Percentiles rank a stretch among this genome's conserved stretches.
Evolutionary conservation across 495 filamentous ascomycete species (phyloP).

Genomic region (Haplographium delicatum): DNA sequence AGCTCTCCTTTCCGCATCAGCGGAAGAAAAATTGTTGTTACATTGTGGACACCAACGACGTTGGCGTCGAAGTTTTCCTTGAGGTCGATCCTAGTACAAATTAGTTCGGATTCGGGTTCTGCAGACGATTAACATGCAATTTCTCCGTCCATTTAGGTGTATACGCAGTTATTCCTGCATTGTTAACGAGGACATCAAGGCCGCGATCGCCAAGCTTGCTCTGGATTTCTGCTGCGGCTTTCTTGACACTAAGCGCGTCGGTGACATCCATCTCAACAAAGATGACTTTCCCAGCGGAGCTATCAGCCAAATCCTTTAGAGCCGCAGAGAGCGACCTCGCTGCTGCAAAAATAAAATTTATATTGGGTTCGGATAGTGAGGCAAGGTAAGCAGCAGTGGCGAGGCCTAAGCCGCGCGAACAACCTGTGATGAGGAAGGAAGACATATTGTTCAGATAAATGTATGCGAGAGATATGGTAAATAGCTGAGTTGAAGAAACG

Average conservation of each 20-base stretch:
- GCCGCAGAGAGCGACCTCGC: slow-evolving; percentile 28
- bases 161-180: slow-evolving; percentile 30
- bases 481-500: too few relatives aligned
- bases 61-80: slow-evolving; percentile 38
- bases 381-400: slow-evolving; percentile 31
- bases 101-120: too few relatives aligned
- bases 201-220: slow-evolving; percentile 26
- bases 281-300: slow-evolving; percentile 26
- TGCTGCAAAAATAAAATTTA: slow-evolving; percentile 34
- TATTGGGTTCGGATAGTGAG: slow-evolving; percentile 27
- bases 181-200: slow-evolving; percentile 39
- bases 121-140: too few relatives aligned
- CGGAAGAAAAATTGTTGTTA: slow-evolving; percentile 40
- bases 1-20: slow-evolving; percentile 37
- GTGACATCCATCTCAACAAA: slow-evolving; percentile 31
- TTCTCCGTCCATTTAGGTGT: slow-evolving; percentile 8
- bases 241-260: slow-evolving; percentile 23
- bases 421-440: slow-evolving; percentile 37
- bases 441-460: too few relatives aligned
- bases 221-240: slow-evolving; percentile 30
- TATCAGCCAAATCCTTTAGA: slow-evolving; percentile 27
- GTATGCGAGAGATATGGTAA: too few relatives aligned
- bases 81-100: too few relatives aligned
- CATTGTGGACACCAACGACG: slow-evolving; percentile 37
- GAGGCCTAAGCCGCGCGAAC: slow-evolving; percentile 36